Evolutionary conservation across 805 yeast genomes (phyloP).

Genomic region (Candida ficus): DNA sequence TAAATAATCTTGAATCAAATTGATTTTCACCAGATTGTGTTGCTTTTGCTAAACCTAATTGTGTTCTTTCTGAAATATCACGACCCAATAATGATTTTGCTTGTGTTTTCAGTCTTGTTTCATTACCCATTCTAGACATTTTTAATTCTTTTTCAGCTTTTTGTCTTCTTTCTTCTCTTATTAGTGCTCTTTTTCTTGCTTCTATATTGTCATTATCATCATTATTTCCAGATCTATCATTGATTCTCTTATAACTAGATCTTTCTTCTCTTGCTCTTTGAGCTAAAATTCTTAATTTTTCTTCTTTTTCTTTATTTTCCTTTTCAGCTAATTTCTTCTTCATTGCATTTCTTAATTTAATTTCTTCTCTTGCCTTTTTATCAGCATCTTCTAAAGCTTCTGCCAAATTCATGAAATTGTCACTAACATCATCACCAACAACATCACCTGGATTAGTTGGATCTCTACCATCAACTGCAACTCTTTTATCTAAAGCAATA

Average conservation of each 20-base stretch:
- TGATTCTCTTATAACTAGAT: slow-evolving; percentile 1
- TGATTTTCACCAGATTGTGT: slow-evolving; percentile 34
- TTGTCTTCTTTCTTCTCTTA: slow-evolving; percentile 39
- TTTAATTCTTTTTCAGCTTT: slow-evolving; percentile 44
- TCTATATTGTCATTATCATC: slow-evolving; percentile 9
- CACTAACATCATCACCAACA: slow-evolving; percentile 35
- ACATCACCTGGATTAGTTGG: slow-evolving; percentile 28
- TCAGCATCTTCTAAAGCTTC: slow-evolving; percentile 73
- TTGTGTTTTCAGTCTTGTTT: slow-evolving; percentile 35
- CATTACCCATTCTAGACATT: slow-evolving; percentile 39
- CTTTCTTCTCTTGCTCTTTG: slow-evolving; percentile 39
- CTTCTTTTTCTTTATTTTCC: slow-evolving; percentile 45
- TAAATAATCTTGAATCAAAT: slow-evolving; percentile 56
- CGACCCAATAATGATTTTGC: slow-evolving; percentile 41
- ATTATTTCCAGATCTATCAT: slow-evolving; percentile 4
- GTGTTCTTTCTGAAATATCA: slow-evolving; percentile 52
- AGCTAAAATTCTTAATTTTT: slow-evolving; percentile 45
- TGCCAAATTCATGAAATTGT: slow-evolving; percentile 57
- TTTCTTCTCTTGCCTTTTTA: slow-evolving; percentile 49
- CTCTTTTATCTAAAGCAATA: slow-evolving; percentile 71
- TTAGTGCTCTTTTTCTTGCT: slow-evolving; percentile 32
- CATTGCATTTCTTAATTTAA: slow-evolving; percentile 44
- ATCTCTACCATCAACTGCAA: slow-evolving; percentile 43
- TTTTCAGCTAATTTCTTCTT: slow-evolving; percentile 45
- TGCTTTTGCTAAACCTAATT: slow-evolving; percentile 43